Percentiles rank a stretch among this genome's conserved stretches.
Conservation (phyloP, 1,139 yeast species). For the Meyerozyma athensensis region DNA sequence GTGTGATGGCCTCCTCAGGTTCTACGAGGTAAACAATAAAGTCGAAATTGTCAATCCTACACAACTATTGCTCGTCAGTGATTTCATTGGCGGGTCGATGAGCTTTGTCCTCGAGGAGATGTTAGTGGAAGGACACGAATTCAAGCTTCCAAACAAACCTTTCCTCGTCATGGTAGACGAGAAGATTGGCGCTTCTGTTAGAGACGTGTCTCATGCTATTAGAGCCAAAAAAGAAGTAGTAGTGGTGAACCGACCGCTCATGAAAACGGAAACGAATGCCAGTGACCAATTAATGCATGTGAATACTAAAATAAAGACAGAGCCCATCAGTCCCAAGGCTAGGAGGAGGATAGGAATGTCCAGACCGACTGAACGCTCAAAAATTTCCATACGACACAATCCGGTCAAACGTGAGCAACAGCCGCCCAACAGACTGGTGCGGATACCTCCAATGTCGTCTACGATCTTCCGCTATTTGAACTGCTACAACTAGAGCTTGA, state of each 20-base stretch:
- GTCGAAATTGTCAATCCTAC: constrained; percentile 33
- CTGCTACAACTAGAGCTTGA: background rate
- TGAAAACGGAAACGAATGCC: background rate
- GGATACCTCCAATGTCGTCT: constrained; percentile 1
- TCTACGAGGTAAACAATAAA: constrained; percentile 45
- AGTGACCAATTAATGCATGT: too few relatives aligned
- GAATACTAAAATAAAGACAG: too few relatives aligned
- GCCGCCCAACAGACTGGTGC: background rate
- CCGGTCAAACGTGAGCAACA: too few relatives aligned
- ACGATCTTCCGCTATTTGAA: background rate
- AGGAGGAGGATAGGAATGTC: background rate
- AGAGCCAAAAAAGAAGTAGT: background rate
- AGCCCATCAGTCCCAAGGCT: background rate
- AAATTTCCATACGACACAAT: too few relatives aligned
- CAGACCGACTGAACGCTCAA: background rate
- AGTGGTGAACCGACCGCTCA: background rate
- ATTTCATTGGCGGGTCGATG: background rate
- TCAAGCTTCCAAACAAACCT: constrained; percentile 10
- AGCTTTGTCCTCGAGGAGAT: background rate
- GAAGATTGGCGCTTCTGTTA: background rate
- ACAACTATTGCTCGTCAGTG: background rate
- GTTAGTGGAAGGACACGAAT: constrained; percentile 6
- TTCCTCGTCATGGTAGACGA: constrained; percentile 10
- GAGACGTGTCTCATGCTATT: constrained; percentile 1
- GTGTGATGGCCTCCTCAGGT: constrained; percentile 49